These are phyloP conservation scores for Aureoboletus auriporus DNA, from an alignment of 768 basidiomycete species.

Conservation along the genomic window DNA sequence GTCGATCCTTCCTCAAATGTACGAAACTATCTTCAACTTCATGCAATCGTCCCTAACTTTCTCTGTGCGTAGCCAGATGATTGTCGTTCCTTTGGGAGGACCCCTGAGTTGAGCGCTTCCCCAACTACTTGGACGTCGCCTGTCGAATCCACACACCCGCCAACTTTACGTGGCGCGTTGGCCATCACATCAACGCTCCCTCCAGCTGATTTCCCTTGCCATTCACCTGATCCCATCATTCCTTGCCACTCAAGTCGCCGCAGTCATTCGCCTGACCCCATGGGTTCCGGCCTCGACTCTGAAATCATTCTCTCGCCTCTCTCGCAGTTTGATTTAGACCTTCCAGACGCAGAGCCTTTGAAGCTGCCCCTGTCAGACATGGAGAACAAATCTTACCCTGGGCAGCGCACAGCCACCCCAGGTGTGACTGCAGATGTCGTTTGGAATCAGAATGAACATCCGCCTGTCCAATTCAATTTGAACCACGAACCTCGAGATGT, in stretches of 20 bases:
- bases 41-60: not conserved
- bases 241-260: not conserved
- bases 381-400: conserved; percentile 16
- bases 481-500: not conserved
- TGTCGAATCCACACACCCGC: conserved; percentile 4
- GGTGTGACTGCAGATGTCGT: not conserved
- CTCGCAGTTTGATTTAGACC: conserved; percentile 23
- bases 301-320: conserved; percentile 16
- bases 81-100: not conserved
- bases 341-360: conserved; percentile 14
- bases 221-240: not conserved
- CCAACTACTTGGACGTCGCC: conserved; percentile 8
- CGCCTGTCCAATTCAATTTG: not conserved
- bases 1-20: conserved; percentile 26
- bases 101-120: conserved; percentile 13
- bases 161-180: not conserved
- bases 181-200: not conserved
- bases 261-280: not conserved
- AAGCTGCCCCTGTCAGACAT: conserved; percentile 21
- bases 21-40: conserved; percentile 11
- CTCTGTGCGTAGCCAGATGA: conserved; percentile 10
- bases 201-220: not conserved
- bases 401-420: not conserved
- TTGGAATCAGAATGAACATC: not conserved
- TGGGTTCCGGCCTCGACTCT: not conserved